These are phyloP conservation scores for Pinus albicaulis DNA, from an alignment of 75 land plant species.

Conservation along the genomic window DNA sequence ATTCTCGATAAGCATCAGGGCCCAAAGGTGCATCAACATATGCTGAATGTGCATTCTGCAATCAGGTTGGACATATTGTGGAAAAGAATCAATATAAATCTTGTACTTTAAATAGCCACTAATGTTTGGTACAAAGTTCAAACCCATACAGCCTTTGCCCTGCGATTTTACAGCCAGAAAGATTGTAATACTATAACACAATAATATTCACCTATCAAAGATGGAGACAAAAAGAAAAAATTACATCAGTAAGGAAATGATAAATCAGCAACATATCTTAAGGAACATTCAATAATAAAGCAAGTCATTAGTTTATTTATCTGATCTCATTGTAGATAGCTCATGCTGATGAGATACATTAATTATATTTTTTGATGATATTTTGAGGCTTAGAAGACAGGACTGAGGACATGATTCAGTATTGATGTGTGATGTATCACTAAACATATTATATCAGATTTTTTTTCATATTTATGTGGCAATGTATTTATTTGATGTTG, in stretches of 20 bases:
- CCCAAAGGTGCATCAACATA: constrained; percentile 89
- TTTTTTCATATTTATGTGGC: too few relatives aligned
- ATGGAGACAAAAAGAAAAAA: not conserved
- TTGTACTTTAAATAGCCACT: not conserved
- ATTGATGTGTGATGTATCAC: too few relatives aligned
- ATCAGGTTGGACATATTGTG: not conserved
- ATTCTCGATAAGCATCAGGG: constrained; percentile 91
- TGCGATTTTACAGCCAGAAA: not conserved
- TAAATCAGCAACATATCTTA: not conserved
- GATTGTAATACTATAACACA: not conserved
- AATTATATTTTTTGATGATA: too few relatives aligned
- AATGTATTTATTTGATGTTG: too few relatives aligned
- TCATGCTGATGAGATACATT: too few relatives aligned
- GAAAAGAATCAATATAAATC: not conserved
- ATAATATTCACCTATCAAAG: not conserved
- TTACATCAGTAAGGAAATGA: not conserved
- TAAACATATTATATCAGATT: too few relatives aligned
- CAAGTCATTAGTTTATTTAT: too few relatives aligned
- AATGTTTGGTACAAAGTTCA: not conserved
- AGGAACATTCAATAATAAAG: not conserved
- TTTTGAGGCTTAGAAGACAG: too few relatives aligned
- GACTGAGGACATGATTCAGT: too few relatives aligned
- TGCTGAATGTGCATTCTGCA: constrained; percentile 84
- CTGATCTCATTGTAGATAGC: too few relatives aligned
- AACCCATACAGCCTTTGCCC: not conserved